Evolutionary conservation across 148 eudicot genomes (phyloP).

Genomic region (Drosera capensis): DNA sequence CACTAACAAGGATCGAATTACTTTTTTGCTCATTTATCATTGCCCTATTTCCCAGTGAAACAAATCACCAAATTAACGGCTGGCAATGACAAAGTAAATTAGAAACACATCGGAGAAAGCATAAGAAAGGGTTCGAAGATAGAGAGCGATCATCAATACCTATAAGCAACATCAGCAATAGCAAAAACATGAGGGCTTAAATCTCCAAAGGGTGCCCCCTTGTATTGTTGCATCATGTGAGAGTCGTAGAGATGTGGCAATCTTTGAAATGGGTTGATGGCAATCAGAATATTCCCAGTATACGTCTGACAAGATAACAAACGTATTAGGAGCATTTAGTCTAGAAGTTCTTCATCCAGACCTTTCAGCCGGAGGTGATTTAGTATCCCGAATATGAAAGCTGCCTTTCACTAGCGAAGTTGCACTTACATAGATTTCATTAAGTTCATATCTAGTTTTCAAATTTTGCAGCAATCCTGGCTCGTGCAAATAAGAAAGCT

Average conservation of each 20-base stretch:
- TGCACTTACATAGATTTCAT: conserved; percentile 81
- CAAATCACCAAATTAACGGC: background rate
- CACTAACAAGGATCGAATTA: conserved; percentile 36
- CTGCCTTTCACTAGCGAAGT: background rate
- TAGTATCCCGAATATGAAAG: no score
- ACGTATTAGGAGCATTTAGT: background rate
- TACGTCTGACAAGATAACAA: conserved; percentile 50
- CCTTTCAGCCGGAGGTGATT: no score
- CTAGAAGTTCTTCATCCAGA: no score
- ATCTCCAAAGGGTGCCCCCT: conserved; percentile 89
- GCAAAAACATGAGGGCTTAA: conserved; percentile 98
- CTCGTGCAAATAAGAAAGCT: conserved; percentile 87
- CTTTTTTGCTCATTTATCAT: conserved; percentile 61
- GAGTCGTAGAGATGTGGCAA: conserved; percentile 76
- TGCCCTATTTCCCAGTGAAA: conserved; percentile 40
- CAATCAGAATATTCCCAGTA: conserved; percentile 94
- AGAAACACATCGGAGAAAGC: no score
- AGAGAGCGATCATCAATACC: conserved; percentile 28
- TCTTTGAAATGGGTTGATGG: conserved; percentile 95
- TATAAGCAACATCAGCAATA: conserved; percentile 88
- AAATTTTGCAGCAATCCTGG: conserved; percentile 90
- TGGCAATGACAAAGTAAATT: background rate
- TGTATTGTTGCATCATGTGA: conserved; percentile 99
- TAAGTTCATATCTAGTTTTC: conserved; percentile 80
- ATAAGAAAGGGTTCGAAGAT: no score